Base-by-base conservation (phyloP, 768 basidiomycete genomes). In the Leccinum subgranulosum region DNA sequence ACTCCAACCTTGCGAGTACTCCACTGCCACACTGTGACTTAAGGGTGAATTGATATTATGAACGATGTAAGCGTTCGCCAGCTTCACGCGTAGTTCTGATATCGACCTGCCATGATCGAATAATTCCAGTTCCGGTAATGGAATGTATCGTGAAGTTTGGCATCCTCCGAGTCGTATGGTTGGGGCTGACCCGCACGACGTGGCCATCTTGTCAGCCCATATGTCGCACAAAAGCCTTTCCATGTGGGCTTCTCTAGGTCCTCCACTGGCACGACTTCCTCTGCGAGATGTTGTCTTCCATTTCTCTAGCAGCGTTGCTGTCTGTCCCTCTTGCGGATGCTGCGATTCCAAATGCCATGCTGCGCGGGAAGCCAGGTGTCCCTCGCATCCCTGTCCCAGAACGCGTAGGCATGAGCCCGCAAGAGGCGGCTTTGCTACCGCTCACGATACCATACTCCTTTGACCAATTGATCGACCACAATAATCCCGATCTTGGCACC, bases 401-500 rank as follows among this genome's bases (percentile, higher is more conserved):
- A 23, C 60, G 55, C 33, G 11, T 45, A 1, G 36, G 65, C 46
- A 62, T 47, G 4, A 65, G 60, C 33, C 59, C 50, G 17, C 60
- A 69, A n/a, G 72, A 71, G 17, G 59, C 68, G 7, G 50, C 46
- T 10, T 58, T 67, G 8, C 72, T 71, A 4, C 52, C 72, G 3
- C 52, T 71, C 48, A 65, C 64, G 10, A 71, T 67, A 5, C 64
- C 69, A 0, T 73, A 72, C 57, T 60, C 65, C 51, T 73, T 74
- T 27, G 54, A 72, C 52, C 72, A 73, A 51, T 46, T 73, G 34
- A 73, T 69, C 54, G 80, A 83, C 64, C 82, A 82, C 66, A 77
- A 67, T 33, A 73, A 82, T 59, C 83, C 85, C 15, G 73, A 76
- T 28, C 73, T 82, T 23, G 88, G 88, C n/a, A 90, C 87, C 17